phyloP scores from a whole-genome alignment of 768 basidiomycete species.

The Mycena pura region DNA sequence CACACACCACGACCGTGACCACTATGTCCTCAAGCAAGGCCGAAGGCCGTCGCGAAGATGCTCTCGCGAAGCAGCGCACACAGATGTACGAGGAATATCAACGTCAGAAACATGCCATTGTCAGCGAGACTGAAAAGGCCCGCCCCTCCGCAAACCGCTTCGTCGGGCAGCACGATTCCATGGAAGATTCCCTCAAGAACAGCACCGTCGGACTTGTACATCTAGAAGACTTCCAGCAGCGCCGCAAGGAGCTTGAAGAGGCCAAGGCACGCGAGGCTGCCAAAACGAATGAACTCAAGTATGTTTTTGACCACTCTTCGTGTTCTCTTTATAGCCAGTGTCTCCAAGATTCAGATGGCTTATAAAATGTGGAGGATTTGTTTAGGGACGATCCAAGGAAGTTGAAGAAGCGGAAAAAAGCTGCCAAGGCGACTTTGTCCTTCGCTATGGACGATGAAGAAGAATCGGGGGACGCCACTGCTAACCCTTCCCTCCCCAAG shows the following conservation, averaged over 20 bases:
- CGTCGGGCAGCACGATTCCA: constrained; percentile 91
- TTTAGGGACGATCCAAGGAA: constrained; percentile 89
- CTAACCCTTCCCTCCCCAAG: constrained; percentile 39
- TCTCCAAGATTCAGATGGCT: constrained; percentile 55
- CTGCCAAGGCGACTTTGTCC: constrained; percentile 86
- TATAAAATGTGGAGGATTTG: constrained; percentile 79
- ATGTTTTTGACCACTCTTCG: constrained; percentile 49
- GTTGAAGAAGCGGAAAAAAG: constrained; percentile 92
- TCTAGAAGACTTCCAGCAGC: constrained; percentile 92
- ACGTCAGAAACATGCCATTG: constrained; percentile 79
- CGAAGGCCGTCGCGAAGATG: constrained; percentile 88
- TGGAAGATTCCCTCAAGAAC: constrained; percentile 92
- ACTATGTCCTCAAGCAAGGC: constrained; percentile 77
- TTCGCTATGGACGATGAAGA: constrained; percentile 91
- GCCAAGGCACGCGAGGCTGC: constrained; percentile 91
- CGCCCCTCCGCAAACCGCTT: constrained; percentile 89
- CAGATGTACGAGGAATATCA: constrained; percentile 84
- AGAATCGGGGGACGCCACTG: constrained; percentile 48
- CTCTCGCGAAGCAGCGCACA: constrained; percentile 81
- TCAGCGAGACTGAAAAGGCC: constrained; percentile 91
- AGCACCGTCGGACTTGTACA: constrained; percentile 91
- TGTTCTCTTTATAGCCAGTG: constrained; percentile 17
- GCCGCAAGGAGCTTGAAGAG: constrained; percentile 88
- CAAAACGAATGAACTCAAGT: constrained; percentile 84
- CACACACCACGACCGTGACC: constrained; percentile 16